Base-by-base conservation (phyloP, 352 stramenopile genomes). In the Phytophthora multivora region DNA sequence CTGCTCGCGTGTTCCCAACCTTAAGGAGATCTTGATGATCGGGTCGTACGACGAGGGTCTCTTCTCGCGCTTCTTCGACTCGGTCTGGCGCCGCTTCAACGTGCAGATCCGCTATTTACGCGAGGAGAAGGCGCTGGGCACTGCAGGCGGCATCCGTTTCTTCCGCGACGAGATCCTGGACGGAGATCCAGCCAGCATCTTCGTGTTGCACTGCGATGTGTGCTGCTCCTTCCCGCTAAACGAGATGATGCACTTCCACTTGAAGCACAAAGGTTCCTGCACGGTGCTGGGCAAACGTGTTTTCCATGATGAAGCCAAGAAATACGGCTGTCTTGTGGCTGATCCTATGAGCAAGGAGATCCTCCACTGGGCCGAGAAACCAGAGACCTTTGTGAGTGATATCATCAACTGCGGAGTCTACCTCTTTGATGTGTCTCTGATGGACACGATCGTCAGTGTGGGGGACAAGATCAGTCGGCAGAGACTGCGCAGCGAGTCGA, bases 341-440 rank as follows among this genome's bases (percentile, higher is more conserved):
- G 86, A 96, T 46, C 78, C 80, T 1, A 56, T 77, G 25, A 85
- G 68, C 12, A 92, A 91, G 41, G 85, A 96, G 76, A 91, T 96
- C 28, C 62, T 96, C 19, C 88, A 96, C 48, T 96, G 88, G 88
- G 88, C 88, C 7, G 88, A 96, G 51, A 96, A 96, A 41, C 88
- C 88, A 10, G 83, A 95, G 67, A 95, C 88, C 5, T 96, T 96
- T 64, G 88, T 96, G 38, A 96, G 88, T 62, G 86, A 96, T 63
- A 89, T 95, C 40, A 96, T 96, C 75, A 96, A 96, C 65, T 96
- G 88, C 45, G 88, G 88, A 11, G 90, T 96, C 60, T 96, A 96
- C 67, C 74, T 96, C 18, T 89, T 96, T 42, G 83, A 94, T 41
- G 83, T 92, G 15, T 75, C 86, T 38, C 67, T 96, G 35, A 83